Evolutionary conservation across 1,284 basidiomycete species (phyloP).

Genomic region (Ganoderma leucocontextum): DNA sequence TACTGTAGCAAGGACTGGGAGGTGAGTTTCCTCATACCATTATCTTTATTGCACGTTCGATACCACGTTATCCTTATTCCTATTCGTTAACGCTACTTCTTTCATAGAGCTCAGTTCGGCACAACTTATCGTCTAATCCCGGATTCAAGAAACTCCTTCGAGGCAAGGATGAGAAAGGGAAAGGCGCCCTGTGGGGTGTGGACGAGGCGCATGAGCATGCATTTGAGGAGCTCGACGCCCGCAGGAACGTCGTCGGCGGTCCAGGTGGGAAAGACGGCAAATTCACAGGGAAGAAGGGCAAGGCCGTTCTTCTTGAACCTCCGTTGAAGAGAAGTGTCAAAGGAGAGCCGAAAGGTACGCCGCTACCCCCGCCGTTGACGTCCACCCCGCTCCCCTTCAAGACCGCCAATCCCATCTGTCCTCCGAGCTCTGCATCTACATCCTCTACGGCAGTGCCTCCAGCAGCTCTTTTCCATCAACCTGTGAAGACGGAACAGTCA

Average conservation of each 20-base stretch:
- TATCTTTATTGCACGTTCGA: not conserved
- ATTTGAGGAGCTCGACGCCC: conserved; percentile 73
- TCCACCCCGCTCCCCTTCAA: conserved; percentile 61
- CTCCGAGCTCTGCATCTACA: conserved; percentile 28
- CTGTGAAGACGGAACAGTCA: conserved; percentile 38
- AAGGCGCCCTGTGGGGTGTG: conserved; percentile 90
- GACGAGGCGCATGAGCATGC: conserved; percentile 76
- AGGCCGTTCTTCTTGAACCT: conserved; percentile 59
- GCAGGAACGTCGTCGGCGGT: conserved; percentile 48
- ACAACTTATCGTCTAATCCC: conserved; percentile 89
- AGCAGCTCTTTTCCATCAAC: conserved; percentile 9
- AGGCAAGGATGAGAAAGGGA: conserved; percentile 85
- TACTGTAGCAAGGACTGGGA: conserved; percentile 81
- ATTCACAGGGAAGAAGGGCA: conserved; percentile 58
- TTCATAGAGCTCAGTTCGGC: conserved; percentile 86
- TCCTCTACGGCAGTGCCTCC: conserved; percentile 22
- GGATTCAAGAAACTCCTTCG: conserved; percentile 89
- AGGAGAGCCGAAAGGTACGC: conserved; percentile 59
- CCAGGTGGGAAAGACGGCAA: conserved; percentile 47
- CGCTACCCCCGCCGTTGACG: conserved; percentile 72
- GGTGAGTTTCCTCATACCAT: conserved; percentile 54
- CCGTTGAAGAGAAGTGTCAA: conserved; percentile 72
- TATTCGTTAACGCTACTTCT: conserved; percentile 29
- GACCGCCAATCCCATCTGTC: conserved; percentile 28
- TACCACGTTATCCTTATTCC: conserved; percentile 8